These are phyloP conservation scores for Cryphonectria parasitica DNA, from an alignment of 2,329 filamentous ascomycete genomes.

Conservation along the genomic window DNA sequence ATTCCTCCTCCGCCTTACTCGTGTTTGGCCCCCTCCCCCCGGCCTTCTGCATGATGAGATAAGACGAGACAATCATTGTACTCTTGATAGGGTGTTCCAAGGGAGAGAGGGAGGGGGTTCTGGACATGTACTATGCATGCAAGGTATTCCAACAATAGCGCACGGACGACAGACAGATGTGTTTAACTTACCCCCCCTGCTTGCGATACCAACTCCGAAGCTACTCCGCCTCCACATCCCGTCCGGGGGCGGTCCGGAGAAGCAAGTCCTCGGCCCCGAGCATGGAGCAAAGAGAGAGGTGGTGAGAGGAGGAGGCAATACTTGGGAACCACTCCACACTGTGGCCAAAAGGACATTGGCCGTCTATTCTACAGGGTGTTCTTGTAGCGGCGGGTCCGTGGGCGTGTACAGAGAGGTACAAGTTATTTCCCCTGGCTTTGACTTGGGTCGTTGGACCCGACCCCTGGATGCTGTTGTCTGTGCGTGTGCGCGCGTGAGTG, in stretches of 20 bases:
- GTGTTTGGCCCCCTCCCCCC: background rate
- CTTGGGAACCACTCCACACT: background rate
- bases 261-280: background rate
- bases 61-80: background rate
- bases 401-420: background rate
- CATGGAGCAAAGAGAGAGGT: background rate
- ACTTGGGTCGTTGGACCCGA: too few species aligned
- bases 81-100: background rate
- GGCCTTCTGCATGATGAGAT: background rate
- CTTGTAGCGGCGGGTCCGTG: too few species aligned
- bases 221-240: background rate
- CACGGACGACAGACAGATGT: constrained; percentile 1
- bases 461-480: too few species aligned
- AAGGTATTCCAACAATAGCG: background rate
- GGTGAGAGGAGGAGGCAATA: too few species aligned
- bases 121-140: background rate
- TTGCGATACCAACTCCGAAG: background rate
- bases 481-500: too few species aligned
- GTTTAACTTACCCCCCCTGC: background rate
- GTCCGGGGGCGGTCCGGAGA: background rate
- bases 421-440: too few species aligned
- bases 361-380: too few species aligned
- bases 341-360: background rate
- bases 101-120: too few species aligned
- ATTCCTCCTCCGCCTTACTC: background rate